Conservation (phyloP, 2,329 filamentous ascomycete genomes). For the Aspergillus sp. region DNA sequence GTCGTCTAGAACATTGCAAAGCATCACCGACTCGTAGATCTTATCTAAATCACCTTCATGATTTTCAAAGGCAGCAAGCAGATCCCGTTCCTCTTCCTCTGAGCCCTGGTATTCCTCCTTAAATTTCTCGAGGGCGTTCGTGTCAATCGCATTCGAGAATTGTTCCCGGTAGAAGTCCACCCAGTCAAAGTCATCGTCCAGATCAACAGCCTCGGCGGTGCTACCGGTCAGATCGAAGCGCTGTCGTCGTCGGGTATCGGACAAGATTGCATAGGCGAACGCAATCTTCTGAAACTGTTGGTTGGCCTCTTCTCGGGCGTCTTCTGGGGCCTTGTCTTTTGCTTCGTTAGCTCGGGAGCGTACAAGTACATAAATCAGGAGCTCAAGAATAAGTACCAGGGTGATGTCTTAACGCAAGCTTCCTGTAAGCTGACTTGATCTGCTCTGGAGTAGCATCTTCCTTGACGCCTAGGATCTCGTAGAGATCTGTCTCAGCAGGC, state of each 20-base stretch:
- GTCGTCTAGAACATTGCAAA: slow-evolving; percentile 79
- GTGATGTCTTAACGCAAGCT: slow-evolving; percentile 82
- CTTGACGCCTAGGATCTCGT: slow-evolving; percentile 72
- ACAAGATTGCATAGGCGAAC: slow-evolving; percentile 91
- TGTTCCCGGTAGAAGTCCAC: slow-evolving; percentile 83
- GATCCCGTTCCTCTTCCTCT: slow-evolving; percentile 76
- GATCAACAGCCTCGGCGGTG: slow-evolving; percentile 74
- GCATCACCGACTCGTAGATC: slow-evolving; percentile 81
- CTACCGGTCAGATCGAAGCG: slow-evolving; percentile 90
- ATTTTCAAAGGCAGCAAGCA: slow-evolving; percentile 74
- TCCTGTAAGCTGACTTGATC: slow-evolving; percentile 88
- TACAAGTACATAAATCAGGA: slow-evolving; percentile 8
- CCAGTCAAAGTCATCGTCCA: slow-evolving; percentile 84
- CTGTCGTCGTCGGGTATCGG: slow-evolving; percentile 73
- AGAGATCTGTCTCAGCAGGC: slow-evolving; percentile 56
- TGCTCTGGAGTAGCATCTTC: slow-evolving; percentile 72
- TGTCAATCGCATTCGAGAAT: slow-evolving; percentile 72
- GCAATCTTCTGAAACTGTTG: slow-evolving; percentile 84
- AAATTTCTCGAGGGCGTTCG: slow-evolving; percentile 73
- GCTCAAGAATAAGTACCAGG: slow-evolving; percentile 57
- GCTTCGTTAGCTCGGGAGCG: slow-evolving; percentile 16
- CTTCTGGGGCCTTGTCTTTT: slow-evolving; percentile 71
- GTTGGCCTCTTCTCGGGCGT: slow-evolving; percentile 71
- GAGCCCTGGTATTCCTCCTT: slow-evolving; percentile 78
- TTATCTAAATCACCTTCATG: slow-evolving; percentile 71